A percentile compares a stretch with the other conserved stretches of the same genome.
Conservation (phyloP, 164 flowering plant species). For the Tinospora cordifolia region DNA sequence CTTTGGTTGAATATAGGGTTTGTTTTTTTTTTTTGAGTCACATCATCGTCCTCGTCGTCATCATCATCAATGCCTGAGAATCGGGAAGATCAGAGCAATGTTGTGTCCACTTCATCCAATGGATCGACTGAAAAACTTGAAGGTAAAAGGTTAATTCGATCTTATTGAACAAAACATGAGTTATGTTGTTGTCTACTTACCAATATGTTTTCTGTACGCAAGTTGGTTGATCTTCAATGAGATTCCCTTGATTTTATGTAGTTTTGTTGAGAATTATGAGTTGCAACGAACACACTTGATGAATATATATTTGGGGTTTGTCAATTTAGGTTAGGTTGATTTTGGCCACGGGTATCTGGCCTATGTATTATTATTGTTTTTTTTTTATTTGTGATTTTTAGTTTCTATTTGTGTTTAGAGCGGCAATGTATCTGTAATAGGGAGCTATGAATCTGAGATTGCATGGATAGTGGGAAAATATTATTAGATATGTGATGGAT, state of each 20-base stretch:
- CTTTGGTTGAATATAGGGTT: constrained; percentile 1
- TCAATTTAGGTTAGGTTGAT: background rate
- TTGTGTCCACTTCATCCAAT: constrained; percentile 7
- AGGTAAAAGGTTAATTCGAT: constrained; percentile 13
- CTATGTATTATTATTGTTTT: too few relatives aligned
- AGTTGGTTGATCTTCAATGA: background rate
- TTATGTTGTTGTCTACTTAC: background rate
- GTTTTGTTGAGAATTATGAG: background rate
- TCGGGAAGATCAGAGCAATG: constrained; percentile 19
- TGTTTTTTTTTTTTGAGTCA: background rate
- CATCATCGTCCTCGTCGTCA: background rate
- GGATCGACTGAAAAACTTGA: constrained; percentile 13
- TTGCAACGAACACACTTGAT: background rate
- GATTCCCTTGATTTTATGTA: background rate
- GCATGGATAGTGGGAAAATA: background rate
- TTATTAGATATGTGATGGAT: background rate
- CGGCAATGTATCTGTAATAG: background rate
- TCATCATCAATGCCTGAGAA: constrained; percentile 18
- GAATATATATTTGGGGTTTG: background rate
- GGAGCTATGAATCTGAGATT: background rate
- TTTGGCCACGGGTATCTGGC: background rate
- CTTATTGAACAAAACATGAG: background rate
- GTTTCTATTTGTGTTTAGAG: background rate
- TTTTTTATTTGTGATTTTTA: background rate
- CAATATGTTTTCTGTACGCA: background rate